These are phyloP conservation scores for Petunia axillaris DNA, from an alignment of 257 asterid species.

Conservation along the genomic window DNA sequence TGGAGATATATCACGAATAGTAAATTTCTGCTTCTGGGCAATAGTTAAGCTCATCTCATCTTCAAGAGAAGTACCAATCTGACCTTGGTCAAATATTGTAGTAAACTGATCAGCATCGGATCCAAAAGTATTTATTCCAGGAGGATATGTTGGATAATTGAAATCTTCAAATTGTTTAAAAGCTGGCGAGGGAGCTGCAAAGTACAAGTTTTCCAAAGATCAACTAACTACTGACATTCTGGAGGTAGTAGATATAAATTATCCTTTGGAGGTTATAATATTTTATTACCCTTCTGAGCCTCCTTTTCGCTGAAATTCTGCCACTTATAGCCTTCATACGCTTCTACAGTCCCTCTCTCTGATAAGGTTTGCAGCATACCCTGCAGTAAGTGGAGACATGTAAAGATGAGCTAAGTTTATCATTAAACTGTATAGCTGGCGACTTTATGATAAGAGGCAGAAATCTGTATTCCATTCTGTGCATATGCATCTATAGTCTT, in stretches of 20 bases:
- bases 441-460: neutral
- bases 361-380: constrained; percentile 31
- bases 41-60: constrained; percentile 53
- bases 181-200: constrained; percentile 49
- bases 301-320: constrained; percentile 38
- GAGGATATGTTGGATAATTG: constrained; percentile 42
- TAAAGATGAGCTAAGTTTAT: neutral
- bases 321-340: constrained; percentile 36
- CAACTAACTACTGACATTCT: constrained; percentile 5
- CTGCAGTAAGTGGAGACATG: constrained; percentile 32
- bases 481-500: constrained; percentile 9
- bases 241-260: constrained; percentile 9
- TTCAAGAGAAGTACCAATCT: constrained; percentile 49
- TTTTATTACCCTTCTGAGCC: constrained; percentile 54
- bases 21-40: constrained; percentile 76
- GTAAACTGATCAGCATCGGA: constrained; percentile 42
- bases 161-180: constrained; percentile 48
- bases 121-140: constrained; percentile 43
- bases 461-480: neutral
- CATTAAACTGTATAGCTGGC: neutral
- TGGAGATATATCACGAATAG: constrained; percentile 80
- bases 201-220: constrained; percentile 29
- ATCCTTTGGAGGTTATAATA: constrained; percentile 18
- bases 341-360: constrained; percentile 23
- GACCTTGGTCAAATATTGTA: constrained; percentile 60